Conservation (phyloP, 495 filamentous ascomycete species). For the Penicillium tannophilum region DNA sequence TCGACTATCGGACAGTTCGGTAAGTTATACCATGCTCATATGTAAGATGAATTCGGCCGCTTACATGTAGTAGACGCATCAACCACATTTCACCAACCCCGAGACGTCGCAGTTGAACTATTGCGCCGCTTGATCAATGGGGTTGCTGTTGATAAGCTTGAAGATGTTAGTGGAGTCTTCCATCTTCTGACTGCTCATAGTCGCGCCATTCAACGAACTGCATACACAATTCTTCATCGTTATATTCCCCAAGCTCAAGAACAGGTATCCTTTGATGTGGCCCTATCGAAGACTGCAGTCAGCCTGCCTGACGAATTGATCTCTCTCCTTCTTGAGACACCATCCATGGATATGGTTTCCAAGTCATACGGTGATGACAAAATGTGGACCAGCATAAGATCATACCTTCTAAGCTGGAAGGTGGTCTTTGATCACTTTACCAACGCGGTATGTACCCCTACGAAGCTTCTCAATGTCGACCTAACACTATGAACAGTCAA, state of each 20-base stretch:
- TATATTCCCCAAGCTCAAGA: slow-evolving; percentile 77
- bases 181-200: slow-evolving; percentile 76
- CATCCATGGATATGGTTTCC: slow-evolving; percentile 53
- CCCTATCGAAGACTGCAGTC: slow-evolving; percentile 70
- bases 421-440: slow-evolving; percentile 86
- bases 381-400: slow-evolving; percentile 52
- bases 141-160: slow-evolving; percentile 56
- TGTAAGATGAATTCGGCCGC: not conserved
- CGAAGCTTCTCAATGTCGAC: not conserved
- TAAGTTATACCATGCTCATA: slow-evolving; percentile 23
- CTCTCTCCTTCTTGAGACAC: slow-evolving; percentile 61
- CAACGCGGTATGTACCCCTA: slow-evolving; percentile 56
- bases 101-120: slow-evolving; percentile 70
- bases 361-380: slow-evolving; percentile 39
- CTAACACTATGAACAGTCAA: slow-evolving; percentile 54
- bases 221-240: slow-evolving; percentile 77
- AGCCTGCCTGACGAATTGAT: slow-evolving; percentile 69
- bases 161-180: slow-evolving; percentile 64
- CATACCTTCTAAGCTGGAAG: slow-evolving; percentile 91
- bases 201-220: slow-evolving; percentile 71
- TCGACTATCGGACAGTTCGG: slow-evolving; percentile 47
- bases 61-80: slow-evolving; percentile 40
- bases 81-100: slow-evolving; percentile 60
- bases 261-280: slow-evolving; percentile 78
- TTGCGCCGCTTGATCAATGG: slow-evolving; percentile 63